Base-by-base conservation (phyloP, 2,329 filamentous ascomycete species). In the Fusarium acutatum region DNA sequence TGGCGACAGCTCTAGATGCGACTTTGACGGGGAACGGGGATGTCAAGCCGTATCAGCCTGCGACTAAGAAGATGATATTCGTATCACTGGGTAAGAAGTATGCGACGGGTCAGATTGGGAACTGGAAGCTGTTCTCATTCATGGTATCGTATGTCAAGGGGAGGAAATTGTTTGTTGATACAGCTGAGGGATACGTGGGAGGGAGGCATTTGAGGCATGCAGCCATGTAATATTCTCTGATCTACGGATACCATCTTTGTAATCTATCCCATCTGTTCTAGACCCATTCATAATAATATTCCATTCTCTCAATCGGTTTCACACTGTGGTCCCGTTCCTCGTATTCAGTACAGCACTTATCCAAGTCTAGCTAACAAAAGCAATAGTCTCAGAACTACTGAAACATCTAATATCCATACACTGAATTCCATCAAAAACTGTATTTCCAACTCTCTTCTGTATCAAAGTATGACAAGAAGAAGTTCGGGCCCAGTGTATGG, bases 61-160 rank as follows among this genome's bases (percentile, higher is more conserved):
- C 24, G 32, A 54, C 52, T 12, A 80, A 80, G 57, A 75, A 67
- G 12, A 79, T 80, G 76, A 66, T 80, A 1, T 81, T 81, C 37
- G 44, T 82, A 3, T 74, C 80, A 3, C 53, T 79, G 0, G 79
- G 79, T 0, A 75, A 66, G 46, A 79, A 76, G 28, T 52, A 76
- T 35, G 80, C 80, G 2, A 79, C 78, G 4, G 81, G 81, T 0
- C 80, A 83, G 46, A 76, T 82, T 47, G 80, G 79, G 6, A 79
- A 71, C 37, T 83, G 80, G 80, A 81, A 73, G 60, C 58, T 82
- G 20, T 79, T 76, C 37, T 77, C 79, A 2, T 75, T 81, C 58
- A 49, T 80, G 38, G 80, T 82, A 6, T 77, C 77, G 6, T 79
- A 77, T 50, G 74, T 80, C n/a, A 83, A 83, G 50, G 81, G 81